Evolutionary conservation across 805 yeast species (phyloP).

Genomic region (Clavispora phyllophila): DNA sequence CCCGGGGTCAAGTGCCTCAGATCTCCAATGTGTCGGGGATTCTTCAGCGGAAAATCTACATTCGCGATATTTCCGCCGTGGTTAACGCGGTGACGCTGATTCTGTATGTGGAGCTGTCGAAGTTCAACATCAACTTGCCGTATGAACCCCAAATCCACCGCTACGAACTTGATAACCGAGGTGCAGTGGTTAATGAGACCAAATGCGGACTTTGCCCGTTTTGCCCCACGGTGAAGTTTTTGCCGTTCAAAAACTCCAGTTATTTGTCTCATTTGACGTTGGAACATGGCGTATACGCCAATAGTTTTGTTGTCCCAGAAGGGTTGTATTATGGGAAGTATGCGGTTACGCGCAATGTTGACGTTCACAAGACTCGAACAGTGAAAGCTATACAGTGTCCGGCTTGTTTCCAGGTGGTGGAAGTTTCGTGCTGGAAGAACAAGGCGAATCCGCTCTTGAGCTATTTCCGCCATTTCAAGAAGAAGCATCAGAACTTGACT

Average conservation of each 20-base stretch:
- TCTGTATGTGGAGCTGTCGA: constrained; percentile 18
- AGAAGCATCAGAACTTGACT: constrained; percentile 17
- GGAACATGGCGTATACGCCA: constrained; percentile 31
- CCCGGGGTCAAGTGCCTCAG: too few relatives aligned
- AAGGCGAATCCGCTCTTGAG: constrained; percentile 23
- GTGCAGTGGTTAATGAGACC: constrained; percentile 18
- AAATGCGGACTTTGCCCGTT: constrained; percentile 32
- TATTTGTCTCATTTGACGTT: constrained; percentile 30
- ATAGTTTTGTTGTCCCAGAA: constrained; percentile 27
- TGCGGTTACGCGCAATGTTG: constrained; percentile 13
- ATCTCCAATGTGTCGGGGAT: constrained; percentile 11
- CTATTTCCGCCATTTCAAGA: constrained; percentile 28
- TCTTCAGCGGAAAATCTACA: constrained; percentile 15
- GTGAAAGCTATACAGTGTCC: constrained; percentile 26
- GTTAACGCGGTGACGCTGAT: constrained; percentile 18
- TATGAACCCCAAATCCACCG: constrained; percentile 30
- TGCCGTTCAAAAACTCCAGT: constrained; percentile 29
- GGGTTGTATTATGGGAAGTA: constrained; percentile 26
- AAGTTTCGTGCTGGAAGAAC: constrained; percentile 26
- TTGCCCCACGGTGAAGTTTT: constrained; percentile 24
- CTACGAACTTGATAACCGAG: constrained; percentile 20
- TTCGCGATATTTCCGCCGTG: constrained; percentile 15
- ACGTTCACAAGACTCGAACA: constrained; percentile 12
- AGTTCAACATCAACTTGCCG: constrained; percentile 19
- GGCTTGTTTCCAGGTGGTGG: constrained; percentile 21